Conservation (phyloP, 768 basidiomycete species). For the Aureoboletus auriporus region DNA sequence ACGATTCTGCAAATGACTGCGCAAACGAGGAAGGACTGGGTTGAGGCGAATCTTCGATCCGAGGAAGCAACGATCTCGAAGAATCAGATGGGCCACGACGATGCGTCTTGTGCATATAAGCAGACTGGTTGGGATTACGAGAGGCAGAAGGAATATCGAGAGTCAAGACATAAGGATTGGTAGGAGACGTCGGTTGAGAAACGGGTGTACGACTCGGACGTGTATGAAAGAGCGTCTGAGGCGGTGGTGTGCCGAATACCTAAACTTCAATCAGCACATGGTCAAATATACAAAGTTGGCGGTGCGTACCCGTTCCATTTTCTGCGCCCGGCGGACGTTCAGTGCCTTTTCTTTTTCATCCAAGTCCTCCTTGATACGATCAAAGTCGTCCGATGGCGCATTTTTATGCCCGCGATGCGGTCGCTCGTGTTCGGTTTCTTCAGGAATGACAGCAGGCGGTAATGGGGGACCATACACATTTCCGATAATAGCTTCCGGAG, state of each 20-base stretch:
- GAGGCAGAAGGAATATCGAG: conserved; percentile 18
- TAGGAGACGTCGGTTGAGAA: conserved; percentile 26
- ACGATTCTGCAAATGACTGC: conserved; percentile 19
- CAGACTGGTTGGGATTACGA: conserved; percentile 46
- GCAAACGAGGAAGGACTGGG: conserved; percentile 18
- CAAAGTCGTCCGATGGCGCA: conserved; percentile 47
- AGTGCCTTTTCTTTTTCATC: conserved; percentile 71
- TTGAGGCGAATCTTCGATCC: conserved; percentile 11
- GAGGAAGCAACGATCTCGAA: conserved; percentile 44
- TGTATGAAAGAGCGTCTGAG: conserved; percentile 74
- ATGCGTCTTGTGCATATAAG: conserved; percentile 45
- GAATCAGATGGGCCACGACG: conserved; percentile 69
- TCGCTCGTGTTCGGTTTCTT: conserved; percentile 31
- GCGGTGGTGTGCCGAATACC: conserved; percentile 82
- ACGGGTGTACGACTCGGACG: conserved; percentile 43
- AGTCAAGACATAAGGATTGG: conserved; percentile 19
- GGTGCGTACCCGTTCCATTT: conserved; percentile 76
- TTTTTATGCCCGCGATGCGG: conserved; percentile 49
- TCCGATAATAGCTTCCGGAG: conserved; percentile 62
- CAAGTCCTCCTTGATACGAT: conserved; percentile 67
- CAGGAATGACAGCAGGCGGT: conserved; percentile 26
- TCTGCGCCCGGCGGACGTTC: conserved; percentile 74
- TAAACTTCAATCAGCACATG: conserved; percentile 25
- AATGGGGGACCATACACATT: conserved; percentile 30
- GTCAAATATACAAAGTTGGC: background rate